These are phyloP conservation scores for Yamadazyma olivae DNA, from an alignment of 805 yeast genomes.

Conservation along the genomic window DNA sequence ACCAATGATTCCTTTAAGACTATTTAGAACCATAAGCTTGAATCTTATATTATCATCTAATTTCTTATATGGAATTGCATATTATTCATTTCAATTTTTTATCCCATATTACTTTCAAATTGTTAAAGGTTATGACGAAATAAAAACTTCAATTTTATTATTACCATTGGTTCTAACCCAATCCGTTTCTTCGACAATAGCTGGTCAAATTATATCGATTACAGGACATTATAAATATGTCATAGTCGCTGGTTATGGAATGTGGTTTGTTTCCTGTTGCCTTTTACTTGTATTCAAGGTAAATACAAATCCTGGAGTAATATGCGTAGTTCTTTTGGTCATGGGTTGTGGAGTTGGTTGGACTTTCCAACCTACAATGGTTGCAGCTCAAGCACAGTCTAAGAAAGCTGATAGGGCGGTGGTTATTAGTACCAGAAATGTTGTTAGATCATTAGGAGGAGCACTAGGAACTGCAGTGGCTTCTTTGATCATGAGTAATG, in stretches of 20 bases:
- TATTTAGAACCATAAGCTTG: slow-evolving; percentile 35
- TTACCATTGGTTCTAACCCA: slow-evolving; percentile 45
- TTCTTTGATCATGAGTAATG: slow-evolving; percentile 25
- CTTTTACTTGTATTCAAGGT: slow-evolving; percentile 29
- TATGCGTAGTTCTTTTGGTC: slow-evolving; percentile 17
- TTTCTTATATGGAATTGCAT: slow-evolving; percentile 48
- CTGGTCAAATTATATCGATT: slow-evolving; percentile 45
- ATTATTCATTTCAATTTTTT: slow-evolving; percentile 45
- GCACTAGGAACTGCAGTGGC: slow-evolving; percentile 29
- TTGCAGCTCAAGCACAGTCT: slow-evolving; percentile 51
- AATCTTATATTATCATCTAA: slow-evolving; percentile 28
- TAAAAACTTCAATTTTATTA: slow-evolving; percentile 38
- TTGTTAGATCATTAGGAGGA: slow-evolving; percentile 32
- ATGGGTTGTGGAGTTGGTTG: slow-evolving; percentile 43
- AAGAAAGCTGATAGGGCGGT: slow-evolving; percentile 30
- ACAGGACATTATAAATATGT: slow-evolving; percentile 42
- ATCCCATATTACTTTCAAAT: slow-evolving; percentile 23
- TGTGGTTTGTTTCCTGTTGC: slow-evolving; percentile 42
- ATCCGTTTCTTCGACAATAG: slow-evolving; percentile 37
- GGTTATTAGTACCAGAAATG: slow-evolving; percentile 30
- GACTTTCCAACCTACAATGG: slow-evolving; percentile 52
- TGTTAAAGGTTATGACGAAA: slow-evolving; percentile 37
- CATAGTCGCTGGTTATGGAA: slow-evolving; percentile 36
- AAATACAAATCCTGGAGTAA: slow-evolving; percentile 25
- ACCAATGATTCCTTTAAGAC: slow-evolving; percentile 53